Conservation (phyloP, 345 rosid genomes). For the Brassica rapa region DNA sequence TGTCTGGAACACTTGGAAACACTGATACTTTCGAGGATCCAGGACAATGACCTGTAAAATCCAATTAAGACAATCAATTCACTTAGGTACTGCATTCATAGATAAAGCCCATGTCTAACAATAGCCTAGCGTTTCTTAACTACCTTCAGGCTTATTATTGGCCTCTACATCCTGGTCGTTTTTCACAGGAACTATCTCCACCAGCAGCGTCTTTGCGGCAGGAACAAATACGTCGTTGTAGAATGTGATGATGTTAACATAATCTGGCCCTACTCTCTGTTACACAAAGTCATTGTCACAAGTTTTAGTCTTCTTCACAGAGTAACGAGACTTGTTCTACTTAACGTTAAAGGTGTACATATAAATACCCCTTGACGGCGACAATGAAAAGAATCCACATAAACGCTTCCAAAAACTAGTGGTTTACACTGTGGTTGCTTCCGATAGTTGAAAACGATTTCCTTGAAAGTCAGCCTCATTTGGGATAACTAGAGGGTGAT, state of each 20-base stretch:
- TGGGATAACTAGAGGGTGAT: conserved; percentile 72
- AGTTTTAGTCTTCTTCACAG: conserved; percentile 31
- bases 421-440: conserved; percentile 98
- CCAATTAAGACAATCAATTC: conserved; percentile 16
- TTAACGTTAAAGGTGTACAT: conserved; percentile 2
- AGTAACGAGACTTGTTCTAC: conserved; percentile 9
- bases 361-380: conserved; percentile 47
- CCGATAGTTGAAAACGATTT: conserved; percentile 77
- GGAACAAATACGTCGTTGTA: conserved; percentile 78
- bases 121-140: neutral
- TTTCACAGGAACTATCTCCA: conserved; percentile 72
- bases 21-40: conserved; percentile 60
- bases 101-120: conserved; percentile 20
- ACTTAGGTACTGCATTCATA: neutral
- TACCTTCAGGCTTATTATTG: conserved; percentile 64
- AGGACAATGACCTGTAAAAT: conserved; percentile 67
- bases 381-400: conserved; percentile 66
- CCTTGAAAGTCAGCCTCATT: conserved; percentile 73
- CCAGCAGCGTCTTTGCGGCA: conserved; percentile 75
- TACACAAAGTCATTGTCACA: conserved; percentile 34
- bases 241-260: conserved; percentile 74
- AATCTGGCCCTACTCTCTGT: conserved; percentile 85
- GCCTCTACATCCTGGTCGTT: conserved; percentile 51
- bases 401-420: conserved; percentile 81
- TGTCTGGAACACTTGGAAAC: conserved; percentile 90